Conservation (phyloP, 164 flowering plant species). For the Magnolia changhungtana region DNA sequence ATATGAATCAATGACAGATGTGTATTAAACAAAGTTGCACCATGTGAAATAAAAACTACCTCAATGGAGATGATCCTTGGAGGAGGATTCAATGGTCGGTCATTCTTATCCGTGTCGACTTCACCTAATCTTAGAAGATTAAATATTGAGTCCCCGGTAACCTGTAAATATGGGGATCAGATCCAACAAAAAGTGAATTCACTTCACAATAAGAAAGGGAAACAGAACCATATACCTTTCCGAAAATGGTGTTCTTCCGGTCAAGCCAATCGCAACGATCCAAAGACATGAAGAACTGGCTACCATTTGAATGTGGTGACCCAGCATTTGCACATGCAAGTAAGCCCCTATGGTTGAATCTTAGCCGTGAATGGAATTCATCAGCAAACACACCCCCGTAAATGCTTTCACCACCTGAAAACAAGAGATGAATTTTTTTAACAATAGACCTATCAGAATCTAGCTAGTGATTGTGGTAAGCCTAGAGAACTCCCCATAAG, state of each 20-base stretch:
- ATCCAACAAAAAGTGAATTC: neutral
- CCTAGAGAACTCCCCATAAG: neutral
- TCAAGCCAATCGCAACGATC: constrained; percentile 95
- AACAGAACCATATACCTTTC: constrained; percentile 55
- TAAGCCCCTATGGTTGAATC: constrained; percentile 89
- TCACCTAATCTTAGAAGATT: constrained; percentile 75
- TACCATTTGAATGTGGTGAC: constrained; percentile 77
- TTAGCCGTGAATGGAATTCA: constrained; percentile 87
- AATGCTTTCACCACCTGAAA: constrained; percentile 87
- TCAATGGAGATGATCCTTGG: constrained; percentile 80
- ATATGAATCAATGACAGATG: neutral
- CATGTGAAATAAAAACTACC: constrained; percentile 30
- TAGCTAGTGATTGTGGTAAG: neutral
- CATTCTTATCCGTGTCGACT: constrained; percentile 76
- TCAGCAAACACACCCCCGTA: constrained; percentile 73
- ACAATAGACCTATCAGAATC: neutral
- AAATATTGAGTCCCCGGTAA: constrained; percentile 87
- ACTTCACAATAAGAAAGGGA: neutral
- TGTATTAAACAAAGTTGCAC: neutral
- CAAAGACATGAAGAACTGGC: constrained; percentile 89
- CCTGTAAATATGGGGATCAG: constrained; percentile 35
- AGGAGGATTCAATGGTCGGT: constrained; percentile 75
- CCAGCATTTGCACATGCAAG: constrained; percentile 94
- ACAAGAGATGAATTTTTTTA: neutral
- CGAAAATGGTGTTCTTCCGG: constrained; percentile 82